Conservation (phyloP, 305 asterid species). For the Plantago rigida region DNA sequence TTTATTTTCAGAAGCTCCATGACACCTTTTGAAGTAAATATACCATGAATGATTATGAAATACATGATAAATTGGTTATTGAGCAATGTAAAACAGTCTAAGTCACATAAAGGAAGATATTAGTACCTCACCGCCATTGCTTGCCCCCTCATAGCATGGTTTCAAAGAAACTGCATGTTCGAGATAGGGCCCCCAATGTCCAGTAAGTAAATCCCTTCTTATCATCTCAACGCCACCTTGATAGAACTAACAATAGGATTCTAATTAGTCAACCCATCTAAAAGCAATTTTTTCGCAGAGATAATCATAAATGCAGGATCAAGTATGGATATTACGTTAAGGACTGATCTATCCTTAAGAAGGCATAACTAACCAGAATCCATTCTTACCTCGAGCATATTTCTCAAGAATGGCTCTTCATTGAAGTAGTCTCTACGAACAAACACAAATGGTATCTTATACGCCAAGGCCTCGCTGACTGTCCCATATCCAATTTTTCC, state of each 20-base stretch:
- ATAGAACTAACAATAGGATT: conserved; percentile 38
- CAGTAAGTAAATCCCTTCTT: conserved; percentile 90
- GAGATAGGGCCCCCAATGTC: conserved; percentile 93
- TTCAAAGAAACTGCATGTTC: conserved; percentile 77
- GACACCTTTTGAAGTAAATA: no score
- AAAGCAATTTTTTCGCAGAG: no score
- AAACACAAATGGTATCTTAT: conserved; percentile 89
- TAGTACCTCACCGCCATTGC: conserved; percentile 86
- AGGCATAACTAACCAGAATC: no score
- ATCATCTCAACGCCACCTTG: conserved; percentile 99
- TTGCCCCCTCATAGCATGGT: conserved; percentile 80
- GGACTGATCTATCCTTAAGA: no score
- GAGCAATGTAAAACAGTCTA: no score
- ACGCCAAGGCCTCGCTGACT: conserved; percentile 91
- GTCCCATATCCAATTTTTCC: conserved; percentile 99
- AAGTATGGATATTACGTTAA: no score
- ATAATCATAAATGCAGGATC: no score
- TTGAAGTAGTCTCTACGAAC: conserved; percentile 97
- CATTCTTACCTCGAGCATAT: conserved; percentile 82
- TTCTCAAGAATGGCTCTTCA: conserved; percentile 95
- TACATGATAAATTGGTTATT: no score
- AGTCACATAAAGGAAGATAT: conserved; percentile 7
- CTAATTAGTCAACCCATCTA: no score
- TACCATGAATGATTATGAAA: no score
- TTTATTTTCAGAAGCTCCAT: no score